Base-by-base conservation (phyloP, 1,139 yeast species). In the Kodamaea arcana region DNA sequence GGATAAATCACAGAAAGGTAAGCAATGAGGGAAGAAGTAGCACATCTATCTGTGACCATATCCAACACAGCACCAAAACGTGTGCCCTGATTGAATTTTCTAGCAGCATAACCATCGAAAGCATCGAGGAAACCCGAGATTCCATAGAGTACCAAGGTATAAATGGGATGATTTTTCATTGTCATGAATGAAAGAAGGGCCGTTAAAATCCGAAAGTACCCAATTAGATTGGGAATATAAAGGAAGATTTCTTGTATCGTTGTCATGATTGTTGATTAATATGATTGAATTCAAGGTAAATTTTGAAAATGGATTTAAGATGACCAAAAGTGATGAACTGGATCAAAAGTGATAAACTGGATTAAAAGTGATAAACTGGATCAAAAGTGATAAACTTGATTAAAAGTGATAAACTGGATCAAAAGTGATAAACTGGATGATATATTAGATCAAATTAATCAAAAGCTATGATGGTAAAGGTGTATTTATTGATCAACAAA, bases 41-140 rank as follows among this genome's bases (percentile, higher is more conserved):
- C 92, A 57, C 97, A 92, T 55, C 99, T 74, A 56, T 94, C 99
- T 20, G 98, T 92, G 24, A 94, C 97, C 99, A 94, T 94, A 62
- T 94, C 99, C 51, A 94, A 72, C 15, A 94, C 95, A 11, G 98
- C 97, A 24, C 98, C 99, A 51, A 88, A 87, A 47, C 78, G 75
- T 24, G 97, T 86, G 12, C 96, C 85, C 60, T 94, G 99, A 55
- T 84, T 78, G 58, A 70, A 87, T 51, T 75, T 76, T 43, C 99
- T 75, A 8, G 99, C 99, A 35, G 96, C 95, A 40, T 83, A 82
- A 4, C 99, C 99, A 57, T 94, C 99, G 45, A 90, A 77, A 1
- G 99, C 99, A 60, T 94, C 99, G 45, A 94, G 69, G 41, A 94
- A 69, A 48, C 98, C 94, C 13, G 96, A 87, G 21, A 88, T 69